phyloP scores from a whole-genome alignment of 192 early-diverging fungal genomes.

The Allomyces macrogynus region DNA sequence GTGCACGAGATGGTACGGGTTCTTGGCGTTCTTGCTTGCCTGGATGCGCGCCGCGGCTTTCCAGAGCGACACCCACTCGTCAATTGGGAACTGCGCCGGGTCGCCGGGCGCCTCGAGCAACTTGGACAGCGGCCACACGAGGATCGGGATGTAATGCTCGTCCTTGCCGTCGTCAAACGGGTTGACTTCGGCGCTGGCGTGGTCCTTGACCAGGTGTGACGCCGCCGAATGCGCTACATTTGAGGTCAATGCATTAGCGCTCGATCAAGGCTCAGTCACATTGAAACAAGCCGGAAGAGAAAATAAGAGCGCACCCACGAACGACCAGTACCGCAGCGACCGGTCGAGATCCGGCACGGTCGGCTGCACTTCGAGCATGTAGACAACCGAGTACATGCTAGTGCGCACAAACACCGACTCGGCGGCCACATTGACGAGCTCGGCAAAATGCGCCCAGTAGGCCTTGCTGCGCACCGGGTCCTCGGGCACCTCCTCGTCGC shows the following conservation, averaged over 20 bases:
- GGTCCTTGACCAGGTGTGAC: background rate
- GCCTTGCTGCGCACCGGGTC: background rate
- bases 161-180: background rate
- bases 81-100: background rate
- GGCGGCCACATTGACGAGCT: background rate
- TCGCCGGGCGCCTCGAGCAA: background rate
- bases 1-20: too few species aligned
- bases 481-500: background rate
- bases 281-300: background rate
- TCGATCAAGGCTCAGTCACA: background rate
- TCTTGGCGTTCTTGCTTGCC: too few species aligned
- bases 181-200: background rate
- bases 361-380: background rate
- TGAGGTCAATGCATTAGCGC: background rate
- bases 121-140: background rate
- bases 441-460: background rate
- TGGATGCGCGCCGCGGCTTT: background rate
- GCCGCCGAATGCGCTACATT: background rate
- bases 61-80: background rate
- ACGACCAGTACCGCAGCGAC: background rate
- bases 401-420: background rate
- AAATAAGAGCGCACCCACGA: background rate
- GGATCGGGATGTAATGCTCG: background rate
- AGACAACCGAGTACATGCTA: background rate
- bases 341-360: background rate